A percentile compares a stretch with the other conserved stretches of the same genome.
Conservation (phyloP, 768 basidiomycete species). For the Boletus reticulatus region DNA sequence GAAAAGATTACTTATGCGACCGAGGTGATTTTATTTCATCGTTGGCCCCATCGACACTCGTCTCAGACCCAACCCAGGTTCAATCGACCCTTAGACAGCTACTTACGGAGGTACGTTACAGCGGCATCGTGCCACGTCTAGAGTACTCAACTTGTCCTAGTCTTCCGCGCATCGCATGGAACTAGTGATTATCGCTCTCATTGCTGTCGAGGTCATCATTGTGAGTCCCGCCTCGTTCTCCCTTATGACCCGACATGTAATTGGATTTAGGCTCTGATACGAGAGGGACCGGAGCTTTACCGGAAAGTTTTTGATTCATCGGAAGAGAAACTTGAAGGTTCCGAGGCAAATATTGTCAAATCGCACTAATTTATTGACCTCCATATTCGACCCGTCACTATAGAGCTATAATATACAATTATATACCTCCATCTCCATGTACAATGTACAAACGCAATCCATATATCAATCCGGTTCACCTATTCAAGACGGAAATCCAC, state of each 20-base stretch:
- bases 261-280: slow-evolving; percentile 58
- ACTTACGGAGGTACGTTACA: slow-evolving; percentile 63
- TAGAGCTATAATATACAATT: slow-evolving; percentile 1
- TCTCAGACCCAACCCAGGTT: slow-evolving; percentile 39
- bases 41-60: not conserved
- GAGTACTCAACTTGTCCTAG: slow-evolving; percentile 37
- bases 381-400: not conserved
- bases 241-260: not conserved
- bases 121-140: not conserved
- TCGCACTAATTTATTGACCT: slow-evolving; percentile 6
- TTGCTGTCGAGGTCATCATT: slow-evolving; percentile 93
- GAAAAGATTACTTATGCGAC: slow-evolving; percentile 92
- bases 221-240: slow-evolving; percentile 41
- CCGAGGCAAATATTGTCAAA: not conserved
- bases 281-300: slow-evolving; percentile 78
- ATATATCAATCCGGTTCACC: not conserved
- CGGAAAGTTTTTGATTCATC: slow-evolving; percentile 39
- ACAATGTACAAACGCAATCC: not conserved
- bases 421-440: not conserved
- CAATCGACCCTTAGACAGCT: slow-evolving; percentile 89
- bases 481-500: not conserved
- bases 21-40: slow-evolving; percentile 42
- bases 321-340: slow-evolving; percentile 7
- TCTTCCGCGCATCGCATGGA: slow-evolving; percentile 92
- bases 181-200: slow-evolving; percentile 90